Base-by-base conservation (phyloP, 148 eudicot genomes). In the Nyssa sinensis region DNA sequence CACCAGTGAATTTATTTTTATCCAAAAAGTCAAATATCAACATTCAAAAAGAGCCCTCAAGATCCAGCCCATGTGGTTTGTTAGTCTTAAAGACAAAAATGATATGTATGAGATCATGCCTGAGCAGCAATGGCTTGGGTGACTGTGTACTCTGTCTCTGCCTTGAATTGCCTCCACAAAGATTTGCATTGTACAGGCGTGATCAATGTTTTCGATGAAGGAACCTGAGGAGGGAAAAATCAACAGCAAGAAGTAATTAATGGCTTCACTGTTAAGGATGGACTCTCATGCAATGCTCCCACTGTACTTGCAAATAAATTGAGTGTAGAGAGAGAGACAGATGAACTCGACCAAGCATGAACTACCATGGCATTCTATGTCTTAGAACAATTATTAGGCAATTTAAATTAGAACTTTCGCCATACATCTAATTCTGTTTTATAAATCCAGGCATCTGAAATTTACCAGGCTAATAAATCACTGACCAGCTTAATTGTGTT, bases 111-210 rank as follows among this genome's bases (percentile, higher is more conserved):
- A 69, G 29, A 72, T 70, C 86, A 69, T 90, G 86, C 99, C 98
- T 96, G 99, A 71, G 99, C 97, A 74, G 99, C 83, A 78, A 93
- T 87, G 68, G 99, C 99, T 87, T 96, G 99, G 78, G 85, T 88
- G 59, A 96, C 98, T 33, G 93, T 88, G 81, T 96, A 96, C 73
- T 96, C 98, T 0, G 99, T 96, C 85, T 96, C 99, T 35, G 88
- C 73, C 77, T 84, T 89, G 77, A 96, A 96, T 81, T 96, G 98
- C 82, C 94, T 88, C 99, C 97, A 92, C 60, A 92, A 69, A 41
- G 88, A 79, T 81, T 92, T 92, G 83, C 97, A 92, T 75, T 90
- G 92, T 33, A 90, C 91, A 32, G 97, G 97, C 47, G 89, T 85
- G 4, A 90, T 76, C 67, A 92, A 78, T 68, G 92, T 90, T 83